A percentile compares a stretch with the other conserved stretches of the same genome.
Conservation (phyloP, 2,329 filamentous ascomycete species). For the Aspergillus caelatus region DNA sequence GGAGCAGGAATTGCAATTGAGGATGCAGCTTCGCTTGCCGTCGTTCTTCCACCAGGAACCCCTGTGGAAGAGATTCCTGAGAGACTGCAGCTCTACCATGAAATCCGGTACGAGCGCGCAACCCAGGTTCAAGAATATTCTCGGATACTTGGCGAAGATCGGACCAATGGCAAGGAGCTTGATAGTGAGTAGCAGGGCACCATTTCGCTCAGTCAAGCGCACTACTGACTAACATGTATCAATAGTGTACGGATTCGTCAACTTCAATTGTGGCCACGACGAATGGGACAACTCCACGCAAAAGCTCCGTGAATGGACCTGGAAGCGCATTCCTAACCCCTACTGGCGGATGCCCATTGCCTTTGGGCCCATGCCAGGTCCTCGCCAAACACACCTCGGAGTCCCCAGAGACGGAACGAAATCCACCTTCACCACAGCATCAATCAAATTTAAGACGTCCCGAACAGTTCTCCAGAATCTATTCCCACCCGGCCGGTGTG, state of each 20-base stretch:
- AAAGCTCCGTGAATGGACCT: conserved; percentile 47
- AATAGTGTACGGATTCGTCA: conserved; percentile 45
- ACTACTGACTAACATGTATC: neutral
- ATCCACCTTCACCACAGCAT: conserved; percentile 45
- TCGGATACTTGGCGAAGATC: conserved; percentile 51
- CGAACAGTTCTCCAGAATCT: conserved; percentile 53
- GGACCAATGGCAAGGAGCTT: neutral
- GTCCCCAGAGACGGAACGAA: conserved; percentile 24
- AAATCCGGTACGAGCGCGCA: conserved; percentile 59
- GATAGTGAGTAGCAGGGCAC: conserved; percentile 1
- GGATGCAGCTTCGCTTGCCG: conserved; percentile 61
- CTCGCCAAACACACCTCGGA: conserved; percentile 36
- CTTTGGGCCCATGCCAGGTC: conserved; percentile 51
- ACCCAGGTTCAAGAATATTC: conserved; percentile 54
- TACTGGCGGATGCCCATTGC: conserved; percentile 51
- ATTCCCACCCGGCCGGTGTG: conserved; percentile 45
- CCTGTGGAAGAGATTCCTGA: conserved; percentile 51
- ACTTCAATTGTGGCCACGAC: conserved; percentile 61
- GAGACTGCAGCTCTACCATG: conserved; percentile 60
- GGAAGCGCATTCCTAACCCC: conserved; percentile 46
- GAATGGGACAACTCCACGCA: conserved; percentile 59
- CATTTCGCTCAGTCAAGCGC: neutral
- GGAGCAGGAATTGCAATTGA: conserved; percentile 66
- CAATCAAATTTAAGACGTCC: conserved; percentile 54
- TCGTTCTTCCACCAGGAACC: conserved; percentile 55